Base-by-base conservation (phyloP, 495 filamentous ascomycete genomes). In the Elaphomyces granulatus region DNA sequence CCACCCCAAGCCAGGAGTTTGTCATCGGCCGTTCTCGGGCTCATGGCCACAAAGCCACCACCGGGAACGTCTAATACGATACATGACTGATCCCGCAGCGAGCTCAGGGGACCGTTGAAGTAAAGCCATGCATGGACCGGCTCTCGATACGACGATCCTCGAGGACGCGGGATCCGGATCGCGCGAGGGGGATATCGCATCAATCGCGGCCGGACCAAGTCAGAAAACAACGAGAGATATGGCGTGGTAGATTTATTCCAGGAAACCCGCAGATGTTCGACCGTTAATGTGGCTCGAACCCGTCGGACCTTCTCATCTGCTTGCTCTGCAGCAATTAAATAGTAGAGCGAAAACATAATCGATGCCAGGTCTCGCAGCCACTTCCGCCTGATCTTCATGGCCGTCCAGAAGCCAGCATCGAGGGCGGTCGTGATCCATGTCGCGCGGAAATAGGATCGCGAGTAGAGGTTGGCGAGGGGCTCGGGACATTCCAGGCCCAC, bases 221-320 rank as follows among this genome's bases (percentile, higher is more conserved):
- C 71, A 3, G 79, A 76, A 26, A 94, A 40, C 6, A 77, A 68
- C 45, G 71, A 68, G 9, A 98, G 60, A 47, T 90, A 92, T 6
- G 87, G 86, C 4, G 84, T 87, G 0, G 68, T 90, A 0, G 77
- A 73, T 51, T 98, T 98, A 46, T 98, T 87, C 90, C 90, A 98
- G 38, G 85, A 87, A 3, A 95, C 78, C 2, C 90, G 74, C 45
- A 98, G 54, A 57, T 98, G 90, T 23, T 96, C 87, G 30, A 96
- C 67, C 1, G 88, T 95, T 55, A 96, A 63, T 9, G 75, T 79
- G 10, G 75, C 83, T 23, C 90, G 70, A 3, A 98, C 80, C 49
- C 87, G 85, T 33, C 88, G 78, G n/a, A 92, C 87, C 59, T 95
- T 98, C 59, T 96, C 90, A 53, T 95, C 90, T 2, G 90, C 90